These are phyloP conservation scores for Pachysandra terminalis DNA, from an alignment of 164 flowering plant genomes.

Conservation along the genomic window DNA sequence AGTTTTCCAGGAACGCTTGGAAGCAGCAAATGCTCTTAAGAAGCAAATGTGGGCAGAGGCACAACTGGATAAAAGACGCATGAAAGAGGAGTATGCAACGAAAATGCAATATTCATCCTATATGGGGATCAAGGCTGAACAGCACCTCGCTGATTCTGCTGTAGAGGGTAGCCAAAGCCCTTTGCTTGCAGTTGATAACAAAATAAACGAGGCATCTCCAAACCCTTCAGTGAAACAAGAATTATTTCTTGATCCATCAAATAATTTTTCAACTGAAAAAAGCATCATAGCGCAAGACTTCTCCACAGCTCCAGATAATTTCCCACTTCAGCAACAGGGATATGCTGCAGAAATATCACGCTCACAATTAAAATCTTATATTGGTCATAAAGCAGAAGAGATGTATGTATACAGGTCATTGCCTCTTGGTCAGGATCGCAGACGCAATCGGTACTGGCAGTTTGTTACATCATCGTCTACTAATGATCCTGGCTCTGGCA, in stretches of 20 bases:
- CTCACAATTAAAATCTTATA: conserved; percentile 57
- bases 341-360: conserved; percentile 64
- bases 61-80: too few relatives aligned
- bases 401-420: conserved; percentile 79
- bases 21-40: too few relatives aligned
- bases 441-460: conserved; percentile 92
- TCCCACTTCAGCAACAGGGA: conserved; percentile 40
- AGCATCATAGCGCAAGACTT: conserved; percentile 34
- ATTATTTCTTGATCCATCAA: conserved; percentile 21
- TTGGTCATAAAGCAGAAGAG: conserved; percentile 81
- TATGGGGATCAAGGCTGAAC: conserved; percentile 39
- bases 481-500: conserved; percentile 79
- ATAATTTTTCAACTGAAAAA: conserved; percentile 34
- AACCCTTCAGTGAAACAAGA: conserved; percentile 36
- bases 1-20: too few relatives aligned
- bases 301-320: conserved; percentile 39
- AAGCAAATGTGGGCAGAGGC: too few relatives aligned
- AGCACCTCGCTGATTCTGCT: conserved; percentile 19
- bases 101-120: conserved; percentile 42
- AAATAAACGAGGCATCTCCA: conserved; percentile 32
- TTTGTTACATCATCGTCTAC: conserved; percentile 68
- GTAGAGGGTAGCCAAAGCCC: conserved; percentile 57
- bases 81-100: conserved; percentile 61
- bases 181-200: conserved; percentile 30
- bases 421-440: conserved; percentile 92